phyloP scores from a whole-genome alignment of 2,329 filamentous ascomycete species.

The Lithohypha guttulata region DNA sequence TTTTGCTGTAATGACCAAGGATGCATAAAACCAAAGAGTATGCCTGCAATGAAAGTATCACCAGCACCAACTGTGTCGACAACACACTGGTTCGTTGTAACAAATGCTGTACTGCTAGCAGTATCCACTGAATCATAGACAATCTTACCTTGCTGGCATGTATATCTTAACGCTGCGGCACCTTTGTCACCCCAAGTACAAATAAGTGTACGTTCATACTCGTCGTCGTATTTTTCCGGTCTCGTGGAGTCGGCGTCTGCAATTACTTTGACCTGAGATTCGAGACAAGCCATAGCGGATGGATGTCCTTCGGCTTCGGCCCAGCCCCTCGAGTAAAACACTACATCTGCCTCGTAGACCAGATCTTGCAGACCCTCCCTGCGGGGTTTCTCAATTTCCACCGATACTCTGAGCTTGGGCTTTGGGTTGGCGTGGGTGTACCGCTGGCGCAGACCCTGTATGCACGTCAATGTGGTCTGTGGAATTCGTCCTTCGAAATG shows the following conservation, averaged over 20 bases:
- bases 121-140: too few species aligned
- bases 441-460: constrained; percentile 37
- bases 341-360: constrained; percentile 53
- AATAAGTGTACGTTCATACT: constrained; percentile 30
- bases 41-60: constrained; percentile 64
- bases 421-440: constrained; percentile 8
- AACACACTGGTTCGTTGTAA: not conserved
- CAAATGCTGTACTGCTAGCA: constrained; percentile 1
- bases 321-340: constrained; percentile 66
- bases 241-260: too few species aligned
- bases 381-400: constrained; percentile 62
- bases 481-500: constrained; percentile 49
- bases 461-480: constrained; percentile 49
- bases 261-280: too few species aligned
- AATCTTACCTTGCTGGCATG: too few species aligned
- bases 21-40: constrained; percentile 51
- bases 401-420: constrained; percentile 46
- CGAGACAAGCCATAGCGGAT: constrained; percentile 45
- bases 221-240: too few species aligned
- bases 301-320: constrained; percentile 48
- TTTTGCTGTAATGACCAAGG: constrained; percentile 32
- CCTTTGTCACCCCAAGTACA: constrained; percentile 52
- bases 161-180: constrained; percentile 40
- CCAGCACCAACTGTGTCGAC: constrained; percentile 54
- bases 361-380: constrained; percentile 49